Percentiles rank a stretch among this genome's conserved stretches.
Evolutionary conservation across 306 rosid species (phyloP).

Genomic region (Vachellia pachyceras): DNA sequence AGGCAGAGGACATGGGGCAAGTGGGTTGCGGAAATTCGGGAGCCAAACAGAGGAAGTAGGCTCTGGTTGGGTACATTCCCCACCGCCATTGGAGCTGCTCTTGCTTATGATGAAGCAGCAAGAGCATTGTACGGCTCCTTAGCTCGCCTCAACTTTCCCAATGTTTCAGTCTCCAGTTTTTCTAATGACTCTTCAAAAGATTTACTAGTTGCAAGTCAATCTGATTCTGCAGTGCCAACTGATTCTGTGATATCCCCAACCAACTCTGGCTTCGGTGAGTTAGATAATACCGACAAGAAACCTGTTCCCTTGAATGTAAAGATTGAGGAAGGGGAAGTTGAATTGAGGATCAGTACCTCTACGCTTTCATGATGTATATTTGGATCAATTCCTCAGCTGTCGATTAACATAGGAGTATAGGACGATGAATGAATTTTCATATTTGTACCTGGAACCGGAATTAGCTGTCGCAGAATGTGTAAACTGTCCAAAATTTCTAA

Average conservation of each 20-base stretch:
- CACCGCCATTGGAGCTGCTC: slow-evolving; percentile 81
- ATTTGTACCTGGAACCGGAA: slow-evolving; percentile 5
- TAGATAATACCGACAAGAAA: slow-evolving; percentile 43
- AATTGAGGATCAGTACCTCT: slow-evolving; percentile 37
- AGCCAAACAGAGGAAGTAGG: slow-evolving; percentile 79
- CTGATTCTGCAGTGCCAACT: slow-evolving; percentile 37
- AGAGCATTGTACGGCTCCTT: slow-evolving; percentile 76
- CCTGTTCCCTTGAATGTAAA: slow-evolving; percentile 42
- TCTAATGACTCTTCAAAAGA: slow-evolving; percentile 38
- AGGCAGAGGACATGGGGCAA: too few species aligned
- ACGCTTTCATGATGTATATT: slow-evolving; percentile 30
- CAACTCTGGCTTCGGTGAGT: slow-evolving; percentile 46
- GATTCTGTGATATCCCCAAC: slow-evolving; percentile 52
- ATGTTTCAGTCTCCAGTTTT: slow-evolving; percentile 57
- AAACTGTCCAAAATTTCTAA: slow-evolving; percentile 27
- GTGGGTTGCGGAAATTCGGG: slow-evolving; percentile 89
- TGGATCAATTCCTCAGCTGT: too few species aligned
- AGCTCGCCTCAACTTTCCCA: slow-evolving; percentile 87
- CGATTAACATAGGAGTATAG: slow-evolving; percentile 35
- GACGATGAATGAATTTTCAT: slow-evolving; percentile 25
- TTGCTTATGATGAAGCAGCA: slow-evolving; percentile 88
- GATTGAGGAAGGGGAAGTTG: slow-evolving; percentile 49
- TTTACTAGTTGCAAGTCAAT: slow-evolving; percentile 8
- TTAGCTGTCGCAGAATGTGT: slow-evolving; percentile 42
- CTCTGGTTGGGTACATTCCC: slow-evolving; percentile 85